Conservation (phyloP, 2,329 filamentous ascomycete species). For the Penicillium corylophilum region DNA sequence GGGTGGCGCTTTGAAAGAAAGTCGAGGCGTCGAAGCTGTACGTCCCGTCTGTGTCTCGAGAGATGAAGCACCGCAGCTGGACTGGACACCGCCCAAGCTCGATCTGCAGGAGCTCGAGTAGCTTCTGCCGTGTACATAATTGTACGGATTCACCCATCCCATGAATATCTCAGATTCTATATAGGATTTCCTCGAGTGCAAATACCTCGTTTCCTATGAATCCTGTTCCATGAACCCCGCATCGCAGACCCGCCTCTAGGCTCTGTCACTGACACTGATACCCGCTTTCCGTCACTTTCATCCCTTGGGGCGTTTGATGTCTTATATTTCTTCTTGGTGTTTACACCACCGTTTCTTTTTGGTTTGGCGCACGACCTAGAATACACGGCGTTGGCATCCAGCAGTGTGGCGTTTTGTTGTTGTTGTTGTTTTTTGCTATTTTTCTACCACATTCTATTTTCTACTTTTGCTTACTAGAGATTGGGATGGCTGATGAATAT, state of each 20-base stretch:
- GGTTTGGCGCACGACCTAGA: not conserved
- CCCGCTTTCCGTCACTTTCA: not conserved
- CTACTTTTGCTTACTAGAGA: not conserved
- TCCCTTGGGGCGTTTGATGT: not conserved
- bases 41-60: conserved; percentile 32
- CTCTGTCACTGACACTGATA: not conserved
- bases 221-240: not conserved
- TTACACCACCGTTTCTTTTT: not conserved
- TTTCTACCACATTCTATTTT: not conserved
- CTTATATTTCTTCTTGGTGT: not conserved
- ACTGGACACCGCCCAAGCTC: conserved; percentile 40
- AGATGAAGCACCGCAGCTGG: conserved; percentile 35
- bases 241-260: not conserved
- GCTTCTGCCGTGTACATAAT: not conserved
- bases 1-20: conserved; percentile 30
- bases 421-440: no score
- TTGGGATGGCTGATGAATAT: not conserved
- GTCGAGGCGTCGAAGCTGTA: conserved; percentile 28
- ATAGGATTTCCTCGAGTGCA: not conserved
- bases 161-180: not conserved
- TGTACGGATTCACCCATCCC: not conserved
- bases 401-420: not conserved
- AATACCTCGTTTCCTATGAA: not conserved
- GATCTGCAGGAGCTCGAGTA: conserved; percentile 33
- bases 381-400: not conserved